These are phyloP conservation scores for Lentinus tigrinus DNA, from an alignment of 768 basidiomycete genomes.

Conservation along the genomic window DNA sequence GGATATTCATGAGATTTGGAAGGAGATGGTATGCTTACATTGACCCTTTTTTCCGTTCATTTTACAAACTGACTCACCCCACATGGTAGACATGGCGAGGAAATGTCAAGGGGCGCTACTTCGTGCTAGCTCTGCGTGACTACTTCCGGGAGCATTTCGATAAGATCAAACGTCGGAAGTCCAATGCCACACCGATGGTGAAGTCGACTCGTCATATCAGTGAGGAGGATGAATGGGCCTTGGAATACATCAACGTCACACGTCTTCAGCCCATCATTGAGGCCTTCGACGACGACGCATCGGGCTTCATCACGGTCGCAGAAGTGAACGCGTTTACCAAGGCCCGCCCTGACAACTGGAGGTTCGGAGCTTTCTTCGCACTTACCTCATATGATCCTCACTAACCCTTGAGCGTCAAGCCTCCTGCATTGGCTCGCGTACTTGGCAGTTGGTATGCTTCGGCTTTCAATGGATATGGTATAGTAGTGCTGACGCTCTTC, in stretches of 20 bases:
- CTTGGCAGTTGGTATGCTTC: slow-evolving; percentile 32
- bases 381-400: too few relatives aligned
- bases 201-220: not conserved
- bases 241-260: slow-evolving; percentile 33
- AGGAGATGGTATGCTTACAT: slow-evolving; percentile 45
- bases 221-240: slow-evolving; percentile 24
- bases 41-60: not conserved
- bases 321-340: slow-evolving; percentile 35
- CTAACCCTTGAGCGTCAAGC: slow-evolving; percentile 6
- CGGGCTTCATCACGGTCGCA: slow-evolving; percentile 34
- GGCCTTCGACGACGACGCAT: slow-evolving; percentile 40
- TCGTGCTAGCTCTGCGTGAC: slow-evolving; percentile 42
- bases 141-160: slow-evolving; percentile 29
- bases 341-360: slow-evolving; percentile 32
- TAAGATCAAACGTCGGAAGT: not conserved
- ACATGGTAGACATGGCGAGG: slow-evolving; percentile 57
- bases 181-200: not conserved
- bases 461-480: not conserved
- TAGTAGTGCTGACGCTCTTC: not conserved
- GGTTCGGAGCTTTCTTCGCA: slow-evolving; percentile 10
- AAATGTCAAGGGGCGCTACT: slow-evolving; percentile 50
- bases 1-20: slow-evolving; percentile 51
- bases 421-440: slow-evolving; percentile 33
- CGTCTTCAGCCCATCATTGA: slow-evolving; percentile 34
- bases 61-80: not conserved